Conservation (phyloP, 192 early-diverging fungal genomes). For the Linnemannia zychae region DNA sequence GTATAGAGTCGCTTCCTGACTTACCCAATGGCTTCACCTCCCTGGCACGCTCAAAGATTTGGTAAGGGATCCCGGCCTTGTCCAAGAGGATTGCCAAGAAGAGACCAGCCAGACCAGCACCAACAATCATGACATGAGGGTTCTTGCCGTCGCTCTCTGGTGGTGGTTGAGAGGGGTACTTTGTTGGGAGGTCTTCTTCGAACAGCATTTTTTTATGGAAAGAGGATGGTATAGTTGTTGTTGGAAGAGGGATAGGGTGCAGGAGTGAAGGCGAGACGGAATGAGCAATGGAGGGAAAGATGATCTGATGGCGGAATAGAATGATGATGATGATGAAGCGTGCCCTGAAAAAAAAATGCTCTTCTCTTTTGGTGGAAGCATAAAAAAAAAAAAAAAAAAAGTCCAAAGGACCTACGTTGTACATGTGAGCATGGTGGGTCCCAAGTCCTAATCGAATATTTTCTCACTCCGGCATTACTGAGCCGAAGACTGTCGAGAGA, state of each 20-base stretch:
- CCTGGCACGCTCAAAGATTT: constrained; percentile 25
- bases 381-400: too few species aligned
- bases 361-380: too few species aligned
- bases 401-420: too few species aligned
- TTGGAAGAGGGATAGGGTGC: not conserved
- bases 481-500: not conserved
- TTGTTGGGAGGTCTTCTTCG: not conserved
- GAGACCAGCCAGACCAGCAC: constrained; percentile 31
- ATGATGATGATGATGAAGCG: not conserved
- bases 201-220: not conserved
- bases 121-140: constrained; percentile 28
- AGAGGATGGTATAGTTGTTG: too few species aligned
- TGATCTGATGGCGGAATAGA: not conserved
- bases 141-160: constrained; percentile 17
- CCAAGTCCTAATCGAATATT: too few species aligned
- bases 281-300: not conserved
- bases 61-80: constrained; percentile 7
- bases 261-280: not conserved
- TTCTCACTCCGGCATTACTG: not conserved
- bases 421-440: too few species aligned
- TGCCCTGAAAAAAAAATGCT: too few species aligned
- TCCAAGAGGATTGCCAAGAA: constrained; percentile 26
- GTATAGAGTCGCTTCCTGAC: not conserved
- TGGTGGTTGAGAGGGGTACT: constrained; percentile 8
- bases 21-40: constrained; percentile 23